Conservation (phyloP, 108 stramenopile genomes). For the Schizochytrium sp. region DNA sequence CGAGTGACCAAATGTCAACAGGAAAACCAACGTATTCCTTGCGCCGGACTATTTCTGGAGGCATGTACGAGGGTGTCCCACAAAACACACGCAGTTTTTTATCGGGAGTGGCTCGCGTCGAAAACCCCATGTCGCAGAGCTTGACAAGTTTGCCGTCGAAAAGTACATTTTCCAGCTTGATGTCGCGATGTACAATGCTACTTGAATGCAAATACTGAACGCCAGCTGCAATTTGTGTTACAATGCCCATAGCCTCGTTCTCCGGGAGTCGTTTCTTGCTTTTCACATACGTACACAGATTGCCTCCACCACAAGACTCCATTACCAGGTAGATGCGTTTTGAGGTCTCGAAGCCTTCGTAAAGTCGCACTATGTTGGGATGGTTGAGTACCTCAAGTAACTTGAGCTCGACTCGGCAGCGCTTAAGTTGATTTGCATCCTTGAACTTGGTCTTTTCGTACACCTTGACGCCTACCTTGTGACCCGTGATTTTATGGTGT, state of each 20-base stretch:
- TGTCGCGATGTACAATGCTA: slow-evolving; percentile 52
- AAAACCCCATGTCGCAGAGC: slow-evolving; percentile 56
- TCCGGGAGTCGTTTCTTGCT: slow-evolving; percentile 36
- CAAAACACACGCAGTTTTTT: slow-evolving; percentile 52
- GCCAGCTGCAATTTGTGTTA: slow-evolving; percentile 37
- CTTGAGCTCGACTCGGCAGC: slow-evolving; percentile 46
- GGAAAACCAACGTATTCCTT: slow-evolving; percentile 55
- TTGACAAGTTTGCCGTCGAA: slow-evolving; percentile 38
- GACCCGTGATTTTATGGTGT: slow-evolving; percentile 54
- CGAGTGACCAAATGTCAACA: slow-evolving; percentile 51
- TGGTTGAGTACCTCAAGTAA: slow-evolving; percentile 54
- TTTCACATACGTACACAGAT: slow-evolving; percentile 58
- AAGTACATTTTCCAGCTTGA: slow-evolving; percentile 57
- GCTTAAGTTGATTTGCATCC: slow-evolving; percentile 51
- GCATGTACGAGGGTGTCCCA: slow-evolving; percentile 60
- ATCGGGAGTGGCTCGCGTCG: slow-evolving; percentile 9
- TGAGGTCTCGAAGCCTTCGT: slow-evolving; percentile 25
- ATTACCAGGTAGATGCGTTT: slow-evolving; percentile 50
- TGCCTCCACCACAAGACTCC: slow-evolving; percentile 48
- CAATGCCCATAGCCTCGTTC: slow-evolving; percentile 35
- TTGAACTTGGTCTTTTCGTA: slow-evolving; percentile 58
- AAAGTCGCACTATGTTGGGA: slow-evolving; percentile 25
- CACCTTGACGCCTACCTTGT: slow-evolving; percentile 51
- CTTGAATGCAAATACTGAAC: slow-evolving; percentile 45
- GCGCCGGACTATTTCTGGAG: slow-evolving; percentile 54